phyloP scores from a whole-genome alignment of 495 filamentous ascomycete genomes.

The Aspergillus diversus region DNA sequence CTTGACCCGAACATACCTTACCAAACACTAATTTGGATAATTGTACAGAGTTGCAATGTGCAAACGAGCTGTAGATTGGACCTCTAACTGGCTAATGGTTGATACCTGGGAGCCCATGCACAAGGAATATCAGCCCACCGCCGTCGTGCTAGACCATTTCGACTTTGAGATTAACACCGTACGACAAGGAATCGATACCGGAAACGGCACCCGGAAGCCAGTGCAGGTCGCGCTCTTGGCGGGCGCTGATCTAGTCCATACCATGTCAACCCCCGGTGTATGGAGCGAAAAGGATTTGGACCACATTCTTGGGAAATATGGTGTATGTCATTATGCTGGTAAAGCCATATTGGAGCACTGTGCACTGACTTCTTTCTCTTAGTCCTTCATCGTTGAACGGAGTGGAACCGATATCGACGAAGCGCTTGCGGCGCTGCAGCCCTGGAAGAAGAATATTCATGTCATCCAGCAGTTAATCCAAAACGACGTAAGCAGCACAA shows the following conservation, averaged over 20 bases:
- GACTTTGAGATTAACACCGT: slow-evolving; percentile 84
- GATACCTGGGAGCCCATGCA: slow-evolving; percentile 79
- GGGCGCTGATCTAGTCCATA: slow-evolving; percentile 85
- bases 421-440: slow-evolving; percentile 72
- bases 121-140: slow-evolving; percentile 84
- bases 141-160: slow-evolving; percentile 86
- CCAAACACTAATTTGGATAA: slow-evolving; percentile 15
- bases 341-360: neutral
- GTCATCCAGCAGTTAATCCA: slow-evolving; percentile 88
- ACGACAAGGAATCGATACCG: slow-evolving; percentile 70
- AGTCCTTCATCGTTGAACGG: slow-evolving; percentile 86
- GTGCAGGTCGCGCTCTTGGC: slow-evolving; percentile 76
- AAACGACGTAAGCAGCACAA: slow-evolving; percentile 88
- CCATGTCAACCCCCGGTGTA: slow-evolving; percentile 75
- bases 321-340: slow-evolving; percentile 42
- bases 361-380: slow-evolving; percentile 4
- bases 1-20: neutral
- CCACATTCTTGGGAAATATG: slow-evolving; percentile 84
- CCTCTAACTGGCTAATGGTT: slow-evolving; percentile 80
- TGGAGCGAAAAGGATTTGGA: slow-evolving; percentile 85
- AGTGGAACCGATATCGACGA: slow-evolving; percentile 88
- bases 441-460: slow-evolving; percentile 78
- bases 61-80: slow-evolving; percentile 75
- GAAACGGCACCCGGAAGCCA: slow-evolving; percentile 59
- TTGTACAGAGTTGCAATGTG: slow-evolving; percentile 63